Conservation (phyloP, 1,139 yeast genomes). For the Debaryomycetaceae sp. region DNA sequence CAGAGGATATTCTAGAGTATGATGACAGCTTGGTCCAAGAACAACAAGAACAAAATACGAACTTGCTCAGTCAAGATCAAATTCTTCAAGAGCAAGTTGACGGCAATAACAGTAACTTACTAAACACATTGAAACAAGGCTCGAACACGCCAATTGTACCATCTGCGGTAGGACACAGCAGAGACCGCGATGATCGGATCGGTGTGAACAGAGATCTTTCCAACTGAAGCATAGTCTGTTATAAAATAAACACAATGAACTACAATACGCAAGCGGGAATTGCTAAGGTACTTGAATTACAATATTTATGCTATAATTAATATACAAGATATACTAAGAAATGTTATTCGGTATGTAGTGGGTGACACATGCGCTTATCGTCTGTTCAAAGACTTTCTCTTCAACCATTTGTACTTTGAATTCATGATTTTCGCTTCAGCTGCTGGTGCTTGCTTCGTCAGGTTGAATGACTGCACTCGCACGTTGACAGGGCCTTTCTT, state of each 20-base stretch:
- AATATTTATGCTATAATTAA: neutral
- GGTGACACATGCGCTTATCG: constrained; percentile 16
- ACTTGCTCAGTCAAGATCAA: constrained; percentile 1
- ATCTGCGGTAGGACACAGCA: constrained; percentile 6
- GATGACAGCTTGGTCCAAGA: constrained; percentile 38
- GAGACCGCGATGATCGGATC: constrained; percentile 15
- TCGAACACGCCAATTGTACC: neutral
- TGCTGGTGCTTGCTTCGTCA: constrained; percentile 36
- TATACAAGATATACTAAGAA: neutral
- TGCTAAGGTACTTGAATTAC: neutral
- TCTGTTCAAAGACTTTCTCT: constrained; percentile 48
- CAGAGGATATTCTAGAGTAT: constrained; percentile 61
- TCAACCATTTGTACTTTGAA: constrained; percentile 57
- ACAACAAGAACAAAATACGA: constrained; percentile 5
- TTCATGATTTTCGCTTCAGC: constrained; percentile 40
- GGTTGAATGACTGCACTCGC: constrained; percentile 30
- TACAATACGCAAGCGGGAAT: neutral
- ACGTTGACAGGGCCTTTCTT: constrained; percentile 60
- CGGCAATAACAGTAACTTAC: constrained; percentile 7
- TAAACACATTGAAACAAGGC: constrained; percentile 9
- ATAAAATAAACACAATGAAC: neutral
- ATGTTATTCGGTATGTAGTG: neutral
- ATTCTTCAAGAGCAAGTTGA: constrained; percentile 17
- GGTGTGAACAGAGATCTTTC: constrained; percentile 12
- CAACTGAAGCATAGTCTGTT: neutral